Evolutionary conservation across 352 stramenopile genomes (phyloP).

Genomic region (Pythium plurisporium): DNA sequence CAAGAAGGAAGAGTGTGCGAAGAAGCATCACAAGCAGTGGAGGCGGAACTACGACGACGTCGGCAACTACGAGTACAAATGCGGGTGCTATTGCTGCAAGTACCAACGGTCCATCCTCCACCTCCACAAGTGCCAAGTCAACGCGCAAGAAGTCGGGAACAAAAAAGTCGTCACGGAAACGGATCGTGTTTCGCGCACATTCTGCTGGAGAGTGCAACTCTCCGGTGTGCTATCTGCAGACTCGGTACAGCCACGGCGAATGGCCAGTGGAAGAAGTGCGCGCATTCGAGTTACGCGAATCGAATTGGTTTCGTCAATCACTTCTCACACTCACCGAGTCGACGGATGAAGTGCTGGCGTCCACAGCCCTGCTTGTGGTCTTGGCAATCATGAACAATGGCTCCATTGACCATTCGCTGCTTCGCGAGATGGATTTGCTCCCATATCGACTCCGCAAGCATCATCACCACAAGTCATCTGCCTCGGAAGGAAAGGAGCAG

Average conservation of each 20-base stretch:
- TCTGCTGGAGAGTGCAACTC: slow-evolving; percentile 48
- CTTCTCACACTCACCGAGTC: slow-evolving; percentile 60
- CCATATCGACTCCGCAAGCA: slow-evolving; percentile 40
- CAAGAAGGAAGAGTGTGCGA: slow-evolving; percentile 9
- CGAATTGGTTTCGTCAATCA: slow-evolving; percentile 62
- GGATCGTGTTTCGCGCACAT: slow-evolving; percentile 52
- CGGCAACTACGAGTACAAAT: background rate
- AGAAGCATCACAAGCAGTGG: background rate
- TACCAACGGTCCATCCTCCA: background rate
- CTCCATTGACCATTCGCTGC: slow-evolving; percentile 51
- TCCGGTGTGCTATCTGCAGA: slow-evolving; percentile 74
- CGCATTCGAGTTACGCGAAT: slow-evolving; percentile 32
- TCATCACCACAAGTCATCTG: slow-evolving; percentile 9
- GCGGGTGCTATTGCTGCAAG: background rate
- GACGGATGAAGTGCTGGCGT: slow-evolving; percentile 55
- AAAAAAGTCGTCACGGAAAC: slow-evolving; percentile 14
- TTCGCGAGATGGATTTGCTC: slow-evolving; percentile 57
- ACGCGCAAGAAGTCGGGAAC: slow-evolving; percentile 21
- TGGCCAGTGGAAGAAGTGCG: slow-evolving; percentile 74
- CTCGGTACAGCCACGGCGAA: slow-evolving; percentile 67
- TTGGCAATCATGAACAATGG: slow-evolving; percentile 64
- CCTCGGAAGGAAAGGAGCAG: background rate
- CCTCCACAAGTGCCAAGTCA: slow-evolving; percentile 6
- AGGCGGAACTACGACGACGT: background rate
- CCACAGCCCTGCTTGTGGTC: slow-evolving; percentile 53